Evolutionary conservation across 345 rosid species (phyloP), one percentile per base, ranked within the genome.

Genomic region (Dipteronia sinensis): DNA sequence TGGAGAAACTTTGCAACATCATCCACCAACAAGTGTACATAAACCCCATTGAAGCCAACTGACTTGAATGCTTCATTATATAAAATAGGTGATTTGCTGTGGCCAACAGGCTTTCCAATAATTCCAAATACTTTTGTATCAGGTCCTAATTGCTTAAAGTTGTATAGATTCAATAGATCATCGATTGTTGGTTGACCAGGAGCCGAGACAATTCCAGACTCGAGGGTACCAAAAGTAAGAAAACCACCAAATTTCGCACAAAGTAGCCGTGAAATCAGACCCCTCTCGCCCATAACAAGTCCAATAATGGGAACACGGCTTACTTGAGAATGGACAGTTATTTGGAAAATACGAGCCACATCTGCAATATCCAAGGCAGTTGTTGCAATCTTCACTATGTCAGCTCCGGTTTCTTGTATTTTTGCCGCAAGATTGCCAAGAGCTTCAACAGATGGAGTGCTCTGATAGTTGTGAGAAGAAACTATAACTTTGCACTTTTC

Each of bases 261-360:
- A 70, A 95, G 93, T 76, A 95, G 82, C 78, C 99, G 88, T 51
- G 98, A 95, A 72, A 93, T 93, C 75, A 95, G 79, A 61, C 99
- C 98, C 80, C 90, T 91, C 64, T 95, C 97, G 3, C 99, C 97
- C 99, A 95, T 95, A 77, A 89, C 97, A 76, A 95, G 82, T 79
- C 91, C 98, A 83, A 92, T 89, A 42, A 88, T 77, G n/a, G 97
- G 98, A 83, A 91, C 66, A 23, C 72, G 38, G 75, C 99, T 93
- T 91, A 96, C 97, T 81, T 90, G 91, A 75, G 97, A 88, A 83
- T 90, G 90, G 67, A 88, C 92, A 19, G 91, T 92, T 80, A 92
- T 88, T 73, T 93, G 97, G 85, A 93, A 93, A 85, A 96, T 80
- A 67, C 93, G 94, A 22, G 95, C 91, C 78, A 91, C 98, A 79